Base-by-base conservation (phyloP, 192 early-diverging fungal genomes). In the Dissophora ornata region DNA sequence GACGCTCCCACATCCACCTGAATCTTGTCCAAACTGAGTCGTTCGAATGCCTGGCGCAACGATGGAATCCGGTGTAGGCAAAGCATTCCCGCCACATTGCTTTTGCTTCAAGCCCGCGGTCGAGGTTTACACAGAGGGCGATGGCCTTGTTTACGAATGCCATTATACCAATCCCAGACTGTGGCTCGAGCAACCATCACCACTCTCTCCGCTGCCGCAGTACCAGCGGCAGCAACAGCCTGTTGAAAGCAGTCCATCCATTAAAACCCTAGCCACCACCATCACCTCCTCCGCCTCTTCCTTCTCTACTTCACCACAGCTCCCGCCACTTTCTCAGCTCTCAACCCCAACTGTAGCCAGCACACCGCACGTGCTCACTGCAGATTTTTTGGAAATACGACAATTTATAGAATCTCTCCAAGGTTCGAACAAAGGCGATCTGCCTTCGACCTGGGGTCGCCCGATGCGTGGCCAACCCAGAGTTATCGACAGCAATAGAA, bases 81-180 rank as follows among this genome's bases (percentile, higher is more conserved):
- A 13, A 4, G 21, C 22, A 21, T 32, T 18, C 18, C 28, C 57
- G 11, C 67, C 57, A 9, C 50, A 54, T 46, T 69, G 67, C 57
- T 69, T 69, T 30, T 69, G 67, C 32, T 28, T 10, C 13, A 50
- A 54, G 29, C 57, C 67, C 7, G 36, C 67, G 3, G n/a, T 46
- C 22, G 26, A 15, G 22, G 21, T 69, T 16, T n/a, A 42, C 12
- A 53, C 50, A n/a, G 57, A 22, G 47, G 10, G 32, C 12, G 26
- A 46, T 29, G 67, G 67, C 6, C 26, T 52, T 5, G 57, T 69
- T 12, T 69, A 54, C 22, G 57, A 69, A 25, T 69, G 67, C 38
- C 51, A 69, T 34, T 42, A 28, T n/a, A 69, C 57, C 38, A 19
- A 46, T 19, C 34, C 22, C 5, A 51, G 18, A 34, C 56, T 51